Conservation (phyloP, 2,329 filamentous ascomycete genomes). For the Podosphaera aphanis region DNA sequence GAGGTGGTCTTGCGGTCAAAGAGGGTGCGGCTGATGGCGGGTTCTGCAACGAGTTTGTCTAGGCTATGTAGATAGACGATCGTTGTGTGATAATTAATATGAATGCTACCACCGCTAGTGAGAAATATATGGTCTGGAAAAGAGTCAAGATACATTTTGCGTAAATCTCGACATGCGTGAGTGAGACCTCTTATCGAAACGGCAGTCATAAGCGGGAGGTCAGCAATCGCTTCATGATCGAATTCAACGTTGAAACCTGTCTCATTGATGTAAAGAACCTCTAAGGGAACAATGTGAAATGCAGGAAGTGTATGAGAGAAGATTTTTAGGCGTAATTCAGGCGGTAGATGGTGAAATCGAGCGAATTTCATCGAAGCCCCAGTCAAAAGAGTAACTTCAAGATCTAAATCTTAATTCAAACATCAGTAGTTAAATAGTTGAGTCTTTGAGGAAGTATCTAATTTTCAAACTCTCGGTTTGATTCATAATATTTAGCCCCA, state of each 20-base stretch:
- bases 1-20: neutral
- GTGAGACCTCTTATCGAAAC: neutral
- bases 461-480: no score
- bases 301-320: neutral
- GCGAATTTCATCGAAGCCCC: neutral
- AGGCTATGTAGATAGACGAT: neutral
- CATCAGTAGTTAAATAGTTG: no score
- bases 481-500: no score
- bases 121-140: neutral
- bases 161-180: neutral
- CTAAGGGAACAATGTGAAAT: neutral
- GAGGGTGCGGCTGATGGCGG: neutral
- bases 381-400: no score
- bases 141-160: neutral
- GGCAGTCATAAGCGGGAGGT: neutral
- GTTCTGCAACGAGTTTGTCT: neutral
- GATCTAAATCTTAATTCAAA: no score
- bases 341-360: neutral
- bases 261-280: neutral
- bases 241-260: neutral
- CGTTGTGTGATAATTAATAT: neutral
- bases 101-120: neutral
- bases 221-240: neutral
- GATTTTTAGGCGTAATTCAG: neutral
- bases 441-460: no score